Evolutionary conservation across 495 filamentous ascomycete species (phyloP).

Genomic region (Penicillium verhagenii): DNA sequence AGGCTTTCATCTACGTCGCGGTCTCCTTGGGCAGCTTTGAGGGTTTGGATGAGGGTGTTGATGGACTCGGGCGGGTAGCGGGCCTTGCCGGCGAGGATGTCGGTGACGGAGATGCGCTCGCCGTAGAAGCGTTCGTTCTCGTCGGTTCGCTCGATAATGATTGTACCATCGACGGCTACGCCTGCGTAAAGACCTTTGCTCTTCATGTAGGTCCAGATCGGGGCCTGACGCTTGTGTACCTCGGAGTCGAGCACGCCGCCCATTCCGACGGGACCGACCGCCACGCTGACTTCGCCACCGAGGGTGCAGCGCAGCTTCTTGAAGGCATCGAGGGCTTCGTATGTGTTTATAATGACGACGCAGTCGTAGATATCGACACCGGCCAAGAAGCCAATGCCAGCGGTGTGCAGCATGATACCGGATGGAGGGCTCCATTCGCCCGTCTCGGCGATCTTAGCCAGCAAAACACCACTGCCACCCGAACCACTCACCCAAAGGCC

Average conservation of each 20-base stretch:
- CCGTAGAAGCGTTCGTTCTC: slow-evolving; percentile 89
- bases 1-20: slow-evolving; percentile 61
- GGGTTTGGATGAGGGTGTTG: slow-evolving; percentile 67
- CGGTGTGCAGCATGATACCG: slow-evolving; percentile 83
- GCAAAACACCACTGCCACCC: slow-evolving; percentile 73
- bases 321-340: slow-evolving; percentile 76
- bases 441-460: slow-evolving; percentile 70
- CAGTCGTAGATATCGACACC: slow-evolving; percentile 94
- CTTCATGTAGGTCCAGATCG: slow-evolving; percentile 87
- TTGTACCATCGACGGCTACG: slow-evolving; percentile 78
- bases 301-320: slow-evolving; percentile 73
- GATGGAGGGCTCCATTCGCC: slow-evolving; percentile 88
- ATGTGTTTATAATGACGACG: slow-evolving; percentile 84
- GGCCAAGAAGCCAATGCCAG: slow-evolving; percentile 81
- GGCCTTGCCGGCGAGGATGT: slow-evolving; percentile 80
- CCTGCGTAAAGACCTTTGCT: slow-evolving; percentile 80
- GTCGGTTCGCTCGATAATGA: slow-evolving; percentile 79
- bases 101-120: slow-evolving; percentile 66
- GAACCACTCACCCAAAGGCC: slow-evolving; percentile 89
- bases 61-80: slow-evolving; percentile 63
- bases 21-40: slow-evolving; percentile 84
- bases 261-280: slow-evolving; percentile 76
- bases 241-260: slow-evolving; percentile 74
- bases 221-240: slow-evolving; percentile 64
- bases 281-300: slow-evolving; percentile 73